A percentile compares a stretch with the other conserved stretches of the same genome.
Evolutionary conservation across 495 filamentous ascomycete species (phyloP).

Genomic region (Trichoderma gamsii): DNA sequence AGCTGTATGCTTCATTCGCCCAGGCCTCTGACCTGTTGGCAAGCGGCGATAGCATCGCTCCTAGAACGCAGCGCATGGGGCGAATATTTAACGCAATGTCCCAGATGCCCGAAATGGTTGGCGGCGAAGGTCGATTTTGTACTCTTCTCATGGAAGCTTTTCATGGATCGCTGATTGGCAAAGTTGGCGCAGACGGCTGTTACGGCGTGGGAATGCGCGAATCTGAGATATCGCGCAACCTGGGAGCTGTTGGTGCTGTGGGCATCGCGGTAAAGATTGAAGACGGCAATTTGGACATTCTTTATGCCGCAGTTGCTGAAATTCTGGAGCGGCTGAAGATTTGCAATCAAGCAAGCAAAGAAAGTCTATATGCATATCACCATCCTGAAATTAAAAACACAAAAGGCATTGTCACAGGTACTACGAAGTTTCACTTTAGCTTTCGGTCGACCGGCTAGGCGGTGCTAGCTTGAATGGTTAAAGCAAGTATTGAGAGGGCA

Average conservation of each 20-base stretch:
- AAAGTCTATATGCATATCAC: conserved; percentile 26
- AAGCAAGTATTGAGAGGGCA: no score
- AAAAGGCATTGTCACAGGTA: conserved; percentile 31
- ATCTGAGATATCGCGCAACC: conserved; percentile 25
- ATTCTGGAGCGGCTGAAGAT: conserved; percentile 34
- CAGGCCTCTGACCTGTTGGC: conserved; percentile 17
- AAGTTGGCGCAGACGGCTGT: conserved; percentile 37
- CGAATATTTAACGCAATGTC: conserved; percentile 34
- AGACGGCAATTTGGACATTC: conserved; percentile 32
- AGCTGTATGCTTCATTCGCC: conserved; percentile 30
- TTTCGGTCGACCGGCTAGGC: not conserved
- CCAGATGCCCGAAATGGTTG: conserved; percentile 29
- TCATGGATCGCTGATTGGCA: conserved; percentile 28
- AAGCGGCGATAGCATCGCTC: not conserved
- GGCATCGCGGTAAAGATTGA: conserved; percentile 40
- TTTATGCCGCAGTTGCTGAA: conserved; percentile 36
- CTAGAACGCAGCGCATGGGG: conserved; percentile 18
- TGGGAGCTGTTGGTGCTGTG: conserved; percentile 29
- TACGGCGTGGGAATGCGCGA: conserved; percentile 25
- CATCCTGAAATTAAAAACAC: conserved; percentile 30
- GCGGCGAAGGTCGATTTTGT: conserved; percentile 35
- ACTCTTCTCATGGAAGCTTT: conserved; percentile 33
- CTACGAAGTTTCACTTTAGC: conserved; percentile 20
- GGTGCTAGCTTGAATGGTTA: not conserved
- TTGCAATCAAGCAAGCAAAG: conserved; percentile 22